Evolutionary conservation across 768 basidiomycete species (phyloP).

Genomic region (Coprinopsis cinerea): DNA sequence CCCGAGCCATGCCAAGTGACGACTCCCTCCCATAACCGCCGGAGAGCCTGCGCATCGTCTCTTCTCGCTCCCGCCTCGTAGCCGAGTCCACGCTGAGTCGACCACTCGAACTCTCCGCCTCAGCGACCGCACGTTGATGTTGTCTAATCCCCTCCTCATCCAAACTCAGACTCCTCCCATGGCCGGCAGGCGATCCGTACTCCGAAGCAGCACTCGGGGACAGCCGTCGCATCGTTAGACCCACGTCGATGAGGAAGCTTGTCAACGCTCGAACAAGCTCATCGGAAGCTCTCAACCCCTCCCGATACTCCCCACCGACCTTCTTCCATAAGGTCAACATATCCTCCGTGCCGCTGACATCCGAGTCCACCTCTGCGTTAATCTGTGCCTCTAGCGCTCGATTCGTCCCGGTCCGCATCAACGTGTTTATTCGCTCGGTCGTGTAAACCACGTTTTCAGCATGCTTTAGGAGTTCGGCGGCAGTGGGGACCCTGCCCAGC

Average conservation of each 20-base stretch:
- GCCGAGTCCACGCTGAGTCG: conserved; percentile 41
- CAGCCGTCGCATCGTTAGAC: conserved; percentile 44
- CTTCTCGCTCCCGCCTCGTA: conserved; percentile 46
- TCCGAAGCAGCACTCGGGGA: conserved; percentile 11
- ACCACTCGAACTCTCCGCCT: conserved; percentile 30
- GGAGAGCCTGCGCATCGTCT: conserved; percentile 30
- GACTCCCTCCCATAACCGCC: conserved; percentile 18
- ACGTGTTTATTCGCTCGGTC: conserved; percentile 60
- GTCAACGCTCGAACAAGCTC: conserved; percentile 75
- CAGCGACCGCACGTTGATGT: conserved; percentile 21
- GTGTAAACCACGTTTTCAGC: conserved; percentile 60
- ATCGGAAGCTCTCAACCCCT: conserved; percentile 66
- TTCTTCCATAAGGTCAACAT: conserved; percentile 61
- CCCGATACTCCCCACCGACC: conserved; percentile 68
- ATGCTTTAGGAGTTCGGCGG: conserved; percentile 51
- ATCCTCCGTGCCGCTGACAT: conserved; percentile 21
- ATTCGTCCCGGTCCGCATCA: conserved; percentile 50
- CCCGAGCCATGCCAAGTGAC: conserved; percentile 31
- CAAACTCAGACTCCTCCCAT: conserved; percentile 48
- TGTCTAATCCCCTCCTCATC: conserved; percentile 38
- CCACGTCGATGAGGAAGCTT: conserved; percentile 68
- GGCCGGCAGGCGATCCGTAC: conserved; percentile 28
- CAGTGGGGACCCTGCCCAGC: conserved; percentile 23
- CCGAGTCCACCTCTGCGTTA: conserved; percentile 63
- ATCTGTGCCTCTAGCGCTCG: conserved; percentile 70